phyloP scores from a whole-genome alignment of 495 filamentous ascomycete genomes.

The Aspergillus kassunensis region DNA sequence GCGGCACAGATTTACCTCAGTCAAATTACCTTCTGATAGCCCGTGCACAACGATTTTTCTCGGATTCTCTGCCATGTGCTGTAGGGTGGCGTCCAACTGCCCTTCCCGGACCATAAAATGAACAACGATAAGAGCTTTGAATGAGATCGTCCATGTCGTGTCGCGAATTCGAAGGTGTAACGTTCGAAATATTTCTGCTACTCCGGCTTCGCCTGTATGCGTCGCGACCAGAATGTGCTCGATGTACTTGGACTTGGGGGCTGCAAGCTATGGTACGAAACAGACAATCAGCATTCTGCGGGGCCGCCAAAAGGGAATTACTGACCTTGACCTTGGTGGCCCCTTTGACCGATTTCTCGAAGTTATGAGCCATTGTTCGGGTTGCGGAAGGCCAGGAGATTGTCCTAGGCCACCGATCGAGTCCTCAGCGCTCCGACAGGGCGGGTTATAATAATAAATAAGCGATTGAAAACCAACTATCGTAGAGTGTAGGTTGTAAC shows the following conservation, averaged over 20 bases:
- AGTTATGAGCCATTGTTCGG: conserved; percentile 67
- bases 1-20: neutral
- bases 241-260: conserved; percentile 99
- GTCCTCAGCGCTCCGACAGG: neutral
- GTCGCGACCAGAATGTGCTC: conserved; percentile 96
- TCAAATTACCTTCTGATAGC: conserved; percentile 81
- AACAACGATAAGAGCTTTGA: conserved; percentile 92
- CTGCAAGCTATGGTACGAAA: conserved; percentile 62
- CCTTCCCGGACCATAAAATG: conserved; percentile 98
- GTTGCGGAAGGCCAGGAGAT: conserved; percentile 8
- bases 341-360: conserved; percentile 91
- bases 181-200: conserved; percentile 92
- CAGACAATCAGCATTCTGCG: conserved; percentile 12
- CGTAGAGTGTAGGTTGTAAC: conserved; percentile 19
- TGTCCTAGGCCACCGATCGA: neutral
- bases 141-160: conserved; percentile 95
- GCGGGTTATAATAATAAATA: neutral
- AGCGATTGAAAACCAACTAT: conserved; percentile 15
- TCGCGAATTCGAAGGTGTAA: conserved; percentile 85
- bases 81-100: conserved; percentile 80
- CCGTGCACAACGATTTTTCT: conserved; percentile 80
- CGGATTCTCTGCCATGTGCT: conserved; percentile 78
- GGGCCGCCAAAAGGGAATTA: neutral
- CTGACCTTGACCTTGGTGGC: conserved; percentile 90
- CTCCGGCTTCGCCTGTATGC: conserved; percentile 89